These are phyloP conservation scores for Endothia cerciana DNA, from an alignment of 2,329 filamentous ascomycete genomes.

Conservation along the genomic window DNA sequence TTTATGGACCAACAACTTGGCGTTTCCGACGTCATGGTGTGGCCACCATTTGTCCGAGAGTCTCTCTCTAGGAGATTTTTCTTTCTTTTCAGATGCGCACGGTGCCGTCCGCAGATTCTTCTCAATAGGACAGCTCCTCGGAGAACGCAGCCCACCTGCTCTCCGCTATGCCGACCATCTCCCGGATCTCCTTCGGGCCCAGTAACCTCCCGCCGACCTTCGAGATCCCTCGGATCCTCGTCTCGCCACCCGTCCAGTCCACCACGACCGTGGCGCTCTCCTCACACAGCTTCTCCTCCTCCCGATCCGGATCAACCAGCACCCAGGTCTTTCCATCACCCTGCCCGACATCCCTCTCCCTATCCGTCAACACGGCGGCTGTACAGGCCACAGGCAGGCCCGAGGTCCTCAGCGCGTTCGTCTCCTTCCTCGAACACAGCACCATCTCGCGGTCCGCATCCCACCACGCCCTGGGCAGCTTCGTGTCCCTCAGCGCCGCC, in stretches of 20 bases:
- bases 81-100: too few species aligned
- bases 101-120: not conserved
- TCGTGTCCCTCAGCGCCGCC: constrained; percentile 78
- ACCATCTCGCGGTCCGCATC: constrained; percentile 80
- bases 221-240: constrained; percentile 71
- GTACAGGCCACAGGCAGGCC: constrained; percentile 77
- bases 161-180: constrained; percentile 62
- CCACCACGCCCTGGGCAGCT: constrained; percentile 79
- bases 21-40: not conserved
- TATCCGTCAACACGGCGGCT: constrained; percentile 76
- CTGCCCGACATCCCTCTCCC: constrained; percentile 50
- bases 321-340: constrained; percentile 67
- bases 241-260: constrained; percentile 59
- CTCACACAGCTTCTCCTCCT: constrained; percentile 83
- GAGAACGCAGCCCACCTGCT: constrained; percentile 66
- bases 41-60: too few species aligned
- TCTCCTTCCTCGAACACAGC: constrained; percentile 66
- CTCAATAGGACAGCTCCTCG: constrained; percentile 41
- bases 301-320: constrained; percentile 83
- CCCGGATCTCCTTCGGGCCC: constrained; percentile 64
- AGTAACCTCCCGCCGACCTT: constrained; percentile 80
- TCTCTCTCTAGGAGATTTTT: too few species aligned
- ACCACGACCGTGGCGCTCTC: constrained; percentile 85
- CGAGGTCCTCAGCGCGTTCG: constrained; percentile 60
- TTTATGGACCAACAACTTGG: constrained; percentile 4